Evolutionary conservation across 768 basidiomycete species (phyloP).

Genomic region (Mycena leptocephala): DNA sequence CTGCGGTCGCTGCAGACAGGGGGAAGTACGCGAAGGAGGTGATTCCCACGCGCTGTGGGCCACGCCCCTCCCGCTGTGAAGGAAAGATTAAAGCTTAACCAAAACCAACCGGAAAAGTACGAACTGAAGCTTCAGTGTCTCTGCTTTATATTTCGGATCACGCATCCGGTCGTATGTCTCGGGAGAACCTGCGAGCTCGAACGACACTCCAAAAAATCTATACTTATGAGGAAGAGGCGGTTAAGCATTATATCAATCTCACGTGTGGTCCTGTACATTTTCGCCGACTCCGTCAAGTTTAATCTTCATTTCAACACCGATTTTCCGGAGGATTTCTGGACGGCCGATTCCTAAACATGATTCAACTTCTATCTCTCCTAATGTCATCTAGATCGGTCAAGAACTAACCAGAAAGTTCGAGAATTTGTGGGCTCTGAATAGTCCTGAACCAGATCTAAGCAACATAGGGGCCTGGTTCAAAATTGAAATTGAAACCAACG

Average conservation of each 20-base stretch:
- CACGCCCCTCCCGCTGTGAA: not conserved
- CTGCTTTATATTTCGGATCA: conserved; percentile 43
- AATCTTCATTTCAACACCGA: conserved; percentile 45
- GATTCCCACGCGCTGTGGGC: conserved; percentile 33
- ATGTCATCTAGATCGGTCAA: not conserved
- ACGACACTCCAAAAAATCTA: conserved; percentile 9
- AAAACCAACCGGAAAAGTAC: conserved; percentile 9
- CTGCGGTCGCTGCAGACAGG: conserved; percentile 37
- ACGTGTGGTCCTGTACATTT: conserved; percentile 69
- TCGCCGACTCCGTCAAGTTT: conserved; percentile 62
- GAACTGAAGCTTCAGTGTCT: conserved; percentile 53
- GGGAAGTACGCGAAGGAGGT: conserved; percentile 49
- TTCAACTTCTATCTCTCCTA: not conserved
- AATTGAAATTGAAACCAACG: not conserved
- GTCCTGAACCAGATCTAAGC: not conserved
- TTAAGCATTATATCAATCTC: not conserved
- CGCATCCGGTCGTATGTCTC: conserved; percentile 45
- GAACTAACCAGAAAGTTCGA: conserved; percentile 4
- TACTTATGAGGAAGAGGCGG: not conserved
- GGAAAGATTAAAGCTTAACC: too few species aligned
- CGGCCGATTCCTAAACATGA: too few species aligned
- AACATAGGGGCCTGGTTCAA: not conserved
- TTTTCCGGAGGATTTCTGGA: too few species aligned
- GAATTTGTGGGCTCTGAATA: conserved; percentile 14
- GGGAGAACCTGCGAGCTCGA: conserved; percentile 35